Evolutionary conservation across 1,139 yeast species (phyloP).

Genomic region (Pichia sp.): DNA sequence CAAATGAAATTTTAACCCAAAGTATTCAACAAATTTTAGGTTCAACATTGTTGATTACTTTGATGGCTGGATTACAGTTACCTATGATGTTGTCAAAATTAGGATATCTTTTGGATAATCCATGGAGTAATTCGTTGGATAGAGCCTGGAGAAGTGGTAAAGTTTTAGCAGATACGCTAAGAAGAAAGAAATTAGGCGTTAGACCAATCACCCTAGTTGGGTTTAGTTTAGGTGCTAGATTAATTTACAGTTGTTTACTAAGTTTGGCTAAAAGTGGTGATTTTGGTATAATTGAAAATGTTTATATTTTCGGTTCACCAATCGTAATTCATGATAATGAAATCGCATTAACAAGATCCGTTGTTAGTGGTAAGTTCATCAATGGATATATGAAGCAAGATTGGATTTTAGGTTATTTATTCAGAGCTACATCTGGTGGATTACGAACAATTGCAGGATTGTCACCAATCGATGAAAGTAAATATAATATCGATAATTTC

Average conservation of each 20-base stretch:
- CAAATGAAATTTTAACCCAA: conserved; percentile 87
- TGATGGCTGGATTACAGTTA: conserved; percentile 91
- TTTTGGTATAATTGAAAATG: conserved; percentile 84
- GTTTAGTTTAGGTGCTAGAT: conserved; percentile 88
- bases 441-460: conserved; percentile 85
- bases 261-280: conserved; percentile 86
- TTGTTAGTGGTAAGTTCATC: conserved; percentile 83
- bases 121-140: conserved; percentile 96
- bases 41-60: conserved; percentile 81
- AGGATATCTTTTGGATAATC: conserved; percentile 87
- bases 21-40: conserved; percentile 94
- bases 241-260: conserved; percentile 81
- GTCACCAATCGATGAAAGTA: conserved; percentile 51
- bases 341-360: conserved; percentile 71
- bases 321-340: conserved; percentile 75
- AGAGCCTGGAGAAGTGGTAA: conserved; percentile 97
- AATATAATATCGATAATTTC: conserved; percentile 56
- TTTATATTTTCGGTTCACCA: conserved; percentile 84
- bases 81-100: conserved; percentile 90
- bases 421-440: conserved; percentile 95
- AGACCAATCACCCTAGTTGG: conserved; percentile 92
- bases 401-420: conserved; percentile 93
- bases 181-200: conserved; percentile 82
- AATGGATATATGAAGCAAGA: conserved; percentile 90
- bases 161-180: conserved; percentile 83